Percentiles rank a stretch among this genome's conserved stretches.
Evolutionary conservation across 768 basidiomycete genomes (phyloP).

Genomic region (Podaxis pistillaris): DNA sequence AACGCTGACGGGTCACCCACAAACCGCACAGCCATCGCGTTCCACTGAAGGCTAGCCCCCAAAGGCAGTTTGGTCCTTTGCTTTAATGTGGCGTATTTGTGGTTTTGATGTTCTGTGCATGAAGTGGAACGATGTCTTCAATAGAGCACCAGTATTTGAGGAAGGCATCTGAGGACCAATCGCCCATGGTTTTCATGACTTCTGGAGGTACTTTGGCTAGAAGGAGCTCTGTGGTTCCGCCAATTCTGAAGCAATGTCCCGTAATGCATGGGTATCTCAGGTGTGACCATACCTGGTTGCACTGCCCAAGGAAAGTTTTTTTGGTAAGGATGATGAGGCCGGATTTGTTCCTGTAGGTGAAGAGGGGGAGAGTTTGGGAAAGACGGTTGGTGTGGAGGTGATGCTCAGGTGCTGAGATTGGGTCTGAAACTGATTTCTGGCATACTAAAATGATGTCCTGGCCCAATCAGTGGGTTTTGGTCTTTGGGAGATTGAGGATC

Average conservation of each 20-base stretch:
- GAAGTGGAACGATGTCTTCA: constrained; percentile 22
- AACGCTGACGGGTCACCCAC: background rate
- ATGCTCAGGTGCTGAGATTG: constrained; percentile 21
- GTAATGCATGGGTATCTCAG: constrained; percentile 7
- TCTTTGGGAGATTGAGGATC: constrained; percentile 33
- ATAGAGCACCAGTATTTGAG: constrained; percentile 27
- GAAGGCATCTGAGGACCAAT: constrained; percentile 33
- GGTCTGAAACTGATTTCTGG: constrained; percentile 8
- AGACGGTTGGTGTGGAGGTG: constrained; percentile 22
- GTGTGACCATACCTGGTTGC: constrained; percentile 13
- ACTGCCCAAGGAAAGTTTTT: constrained; percentile 10
- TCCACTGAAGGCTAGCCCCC: constrained; percentile 4
- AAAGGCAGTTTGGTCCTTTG: background rate
- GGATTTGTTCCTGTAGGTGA: constrained; percentile 1
- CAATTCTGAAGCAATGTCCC: constrained; percentile 30
- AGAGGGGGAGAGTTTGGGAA: constrained; percentile 19
- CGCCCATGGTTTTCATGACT: constrained; percentile 28
- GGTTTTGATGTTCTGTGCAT: background rate
- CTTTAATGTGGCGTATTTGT: background rate
- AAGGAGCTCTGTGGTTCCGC: constrained; percentile 27
- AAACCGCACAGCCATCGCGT: background rate
- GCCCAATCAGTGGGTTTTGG: constrained; percentile 27
- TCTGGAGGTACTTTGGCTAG: constrained; percentile 28
- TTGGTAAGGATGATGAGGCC: constrained; percentile 6
- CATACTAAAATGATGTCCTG: constrained; percentile 29